Base-by-base conservation (phyloP, 2,329 filamentous ascomycete genomes). In the Talaromyces sp. region DNA sequence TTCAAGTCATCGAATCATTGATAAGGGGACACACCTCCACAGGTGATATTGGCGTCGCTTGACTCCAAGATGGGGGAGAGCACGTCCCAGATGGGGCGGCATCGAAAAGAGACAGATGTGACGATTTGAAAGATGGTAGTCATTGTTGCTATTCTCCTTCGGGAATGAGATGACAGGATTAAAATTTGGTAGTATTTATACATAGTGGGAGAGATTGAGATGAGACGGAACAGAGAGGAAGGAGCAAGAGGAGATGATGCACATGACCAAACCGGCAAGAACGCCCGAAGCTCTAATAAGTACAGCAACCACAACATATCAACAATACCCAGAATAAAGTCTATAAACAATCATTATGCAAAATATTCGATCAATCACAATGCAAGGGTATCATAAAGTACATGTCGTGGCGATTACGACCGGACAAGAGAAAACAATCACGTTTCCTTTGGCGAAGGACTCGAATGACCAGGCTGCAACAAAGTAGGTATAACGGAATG, bases 101-200 rank as follows among this genome's bases (percentile, higher is more conserved):
- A 67, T 12, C 75, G 74, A 12, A 81, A 74, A 16, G 71, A 72
- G n/a, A 72, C 69, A 66, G 76, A 78, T 69, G 81, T 81, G 72
- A 76, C 77, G 56, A 52, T 52, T 46, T 42, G 50, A 8, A 54
- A n/a, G 5, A 40, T 28, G 33, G 11, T 40, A 35, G 35, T 40
- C 62, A 63, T 63, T 52, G 11, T 3, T 18, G 5, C 3, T 25
- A 12, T 25, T n/a, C 8, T 28, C 21, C 11, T 23, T 35, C 11
- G 23, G 28, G 8, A 0, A 21, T 54, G 9, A 11, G 37, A 21
- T 48, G 31, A 9, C 18, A 39, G 14, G 3, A 11, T 44, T 58
- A 8, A 5, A 8, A 40, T 50, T 59, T 14, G 12, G 6, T 40
- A 46, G 23, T 48, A 60, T 25, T 28, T 50, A 33, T 35, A 60